These are phyloP conservation scores for slime mould (Dictyostelium discoideum) DNA, from an alignment of 78 protist genomes.

Conservation along the genomic window DNA sequence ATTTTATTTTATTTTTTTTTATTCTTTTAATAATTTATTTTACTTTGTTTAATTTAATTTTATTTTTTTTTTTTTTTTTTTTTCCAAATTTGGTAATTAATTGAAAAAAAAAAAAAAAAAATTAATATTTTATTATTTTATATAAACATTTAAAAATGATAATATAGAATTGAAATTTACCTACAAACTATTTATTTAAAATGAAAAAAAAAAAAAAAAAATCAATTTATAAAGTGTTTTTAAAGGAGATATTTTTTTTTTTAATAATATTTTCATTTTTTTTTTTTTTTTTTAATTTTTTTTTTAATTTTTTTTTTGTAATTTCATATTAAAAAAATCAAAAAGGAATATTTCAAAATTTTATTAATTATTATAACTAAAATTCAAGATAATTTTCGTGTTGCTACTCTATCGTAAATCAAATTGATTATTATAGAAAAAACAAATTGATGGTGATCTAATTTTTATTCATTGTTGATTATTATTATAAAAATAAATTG, in stretches of 20 bases:
- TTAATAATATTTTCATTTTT: neutral
- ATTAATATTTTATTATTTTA: no score
- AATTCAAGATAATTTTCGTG: neutral
- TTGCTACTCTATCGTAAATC: neutral
- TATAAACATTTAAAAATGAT: no score
- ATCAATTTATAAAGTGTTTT: neutral
- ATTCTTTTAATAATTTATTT: neutral
- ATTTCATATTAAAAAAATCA: neutral
- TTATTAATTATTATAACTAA: neutral
- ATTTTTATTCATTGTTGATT: no score
- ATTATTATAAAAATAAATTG: no score
- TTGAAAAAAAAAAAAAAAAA: no score
- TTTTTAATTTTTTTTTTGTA: neutral
- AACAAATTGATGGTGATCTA: no score
- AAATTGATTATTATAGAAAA: neutral
- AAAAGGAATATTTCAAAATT: neutral
- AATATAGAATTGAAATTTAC: neutral
- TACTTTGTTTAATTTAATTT: neutral
- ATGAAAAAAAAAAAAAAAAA: constrained; percentile 5
- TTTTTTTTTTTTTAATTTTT: neutral
- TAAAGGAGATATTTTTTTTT: neutral
- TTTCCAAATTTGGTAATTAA: neutral
- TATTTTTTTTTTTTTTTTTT: neutral
- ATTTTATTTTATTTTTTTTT: neutral
- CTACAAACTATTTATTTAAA: neutral